These are phyloP conservation scores for Bruguiera sexangula DNA, from an alignment of 345 rosid species.

Conservation along the genomic window DNA sequence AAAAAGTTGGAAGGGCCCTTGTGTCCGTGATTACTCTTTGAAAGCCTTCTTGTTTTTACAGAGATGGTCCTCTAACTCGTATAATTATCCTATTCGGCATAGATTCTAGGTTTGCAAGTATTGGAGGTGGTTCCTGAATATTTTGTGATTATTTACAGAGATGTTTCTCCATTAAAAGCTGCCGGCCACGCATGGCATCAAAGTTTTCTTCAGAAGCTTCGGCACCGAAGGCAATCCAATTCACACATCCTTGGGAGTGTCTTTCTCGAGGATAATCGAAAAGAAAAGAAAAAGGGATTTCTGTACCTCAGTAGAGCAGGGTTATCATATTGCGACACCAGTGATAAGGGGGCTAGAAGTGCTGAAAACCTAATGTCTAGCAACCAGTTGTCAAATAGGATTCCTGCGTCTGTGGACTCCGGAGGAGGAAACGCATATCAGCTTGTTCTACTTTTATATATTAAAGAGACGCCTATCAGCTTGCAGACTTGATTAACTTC, in stretches of 20 bases:
- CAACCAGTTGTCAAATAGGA: slow-evolving; percentile 15
- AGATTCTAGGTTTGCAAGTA: no score
- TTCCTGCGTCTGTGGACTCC: slow-evolving; percentile 24
- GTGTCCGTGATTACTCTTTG: no score
- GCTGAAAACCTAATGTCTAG: slow-evolving; percentile 20
- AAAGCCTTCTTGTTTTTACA: no score
- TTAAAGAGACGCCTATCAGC: no score
- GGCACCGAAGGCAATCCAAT: slow-evolving; percentile 14
- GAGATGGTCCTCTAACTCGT: no score
- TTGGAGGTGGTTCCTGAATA: no score
- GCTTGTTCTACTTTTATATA: no score
- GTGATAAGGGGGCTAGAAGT: slow-evolving; percentile 25
- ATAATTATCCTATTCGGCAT: no score
- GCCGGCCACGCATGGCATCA: slow-evolving; percentile 28
- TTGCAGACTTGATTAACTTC: no score
- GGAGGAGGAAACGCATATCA: not conserved
- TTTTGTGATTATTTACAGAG: slow-evolving; percentile 10
- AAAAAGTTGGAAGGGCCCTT: no score
- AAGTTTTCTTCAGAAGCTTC: slow-evolving; percentile 22
- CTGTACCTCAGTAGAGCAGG: slow-evolving; percentile 41
- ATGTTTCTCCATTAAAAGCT: slow-evolving; percentile 23
- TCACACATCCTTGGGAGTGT: slow-evolving; percentile 15
- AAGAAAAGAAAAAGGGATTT: slow-evolving; percentile 27
- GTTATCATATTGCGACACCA: slow-evolving; percentile 32
- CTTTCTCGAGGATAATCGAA: slow-evolving; percentile 13